These are phyloP conservation scores for Aspergillus udagawae DNA, from an alignment of 2,329 filamentous ascomycete species.

Conservation along the genomic window DNA sequence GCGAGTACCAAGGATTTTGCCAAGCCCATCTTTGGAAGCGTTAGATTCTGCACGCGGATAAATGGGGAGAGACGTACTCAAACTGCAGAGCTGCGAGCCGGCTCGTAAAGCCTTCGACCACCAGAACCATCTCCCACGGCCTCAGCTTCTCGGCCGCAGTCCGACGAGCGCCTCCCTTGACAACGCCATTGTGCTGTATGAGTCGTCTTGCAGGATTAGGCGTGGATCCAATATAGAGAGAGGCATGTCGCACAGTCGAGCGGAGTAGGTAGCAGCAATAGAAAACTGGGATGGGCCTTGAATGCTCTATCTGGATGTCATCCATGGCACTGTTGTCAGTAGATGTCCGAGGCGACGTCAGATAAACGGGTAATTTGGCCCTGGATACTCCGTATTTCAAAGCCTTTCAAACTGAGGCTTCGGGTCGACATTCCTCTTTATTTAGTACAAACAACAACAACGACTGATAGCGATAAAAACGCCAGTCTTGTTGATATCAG, in stretches of 20 bases:
- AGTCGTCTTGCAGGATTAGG: slow-evolving; percentile 81
- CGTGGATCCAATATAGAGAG: slow-evolving; percentile 85
- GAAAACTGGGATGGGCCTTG: slow-evolving; percentile 72
- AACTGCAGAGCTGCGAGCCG: slow-evolving; percentile 87
- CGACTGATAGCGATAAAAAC: neutral
- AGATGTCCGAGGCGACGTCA: neutral
- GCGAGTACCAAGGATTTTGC: slow-evolving; percentile 76
- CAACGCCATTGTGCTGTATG: slow-evolving; percentile 84
- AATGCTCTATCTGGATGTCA: slow-evolving; percentile 15
- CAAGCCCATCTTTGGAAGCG: slow-evolving; percentile 70
- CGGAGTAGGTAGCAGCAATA: slow-evolving; percentile 92
- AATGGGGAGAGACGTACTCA: slow-evolving; percentile 58
- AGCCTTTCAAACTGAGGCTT: neutral
- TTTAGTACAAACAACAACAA: neutral
- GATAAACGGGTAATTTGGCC: neutral
- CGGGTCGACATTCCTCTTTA: neutral
- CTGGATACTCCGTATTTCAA: neutral
- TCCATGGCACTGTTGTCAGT: slow-evolving; percentile 14
- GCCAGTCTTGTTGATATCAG: neutral
- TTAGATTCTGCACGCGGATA: slow-evolving; percentile 1
- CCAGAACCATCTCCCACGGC: slow-evolving; percentile 86
- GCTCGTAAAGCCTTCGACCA: slow-evolving; percentile 86
- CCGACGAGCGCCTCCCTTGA: slow-evolving; percentile 73
- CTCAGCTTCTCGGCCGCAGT: slow-evolving; percentile 66
- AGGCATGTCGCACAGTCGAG: slow-evolving; percentile 67